Conservation (phyloP, 345 rosid species). For the Anastatica hierochuntica region DNA sequence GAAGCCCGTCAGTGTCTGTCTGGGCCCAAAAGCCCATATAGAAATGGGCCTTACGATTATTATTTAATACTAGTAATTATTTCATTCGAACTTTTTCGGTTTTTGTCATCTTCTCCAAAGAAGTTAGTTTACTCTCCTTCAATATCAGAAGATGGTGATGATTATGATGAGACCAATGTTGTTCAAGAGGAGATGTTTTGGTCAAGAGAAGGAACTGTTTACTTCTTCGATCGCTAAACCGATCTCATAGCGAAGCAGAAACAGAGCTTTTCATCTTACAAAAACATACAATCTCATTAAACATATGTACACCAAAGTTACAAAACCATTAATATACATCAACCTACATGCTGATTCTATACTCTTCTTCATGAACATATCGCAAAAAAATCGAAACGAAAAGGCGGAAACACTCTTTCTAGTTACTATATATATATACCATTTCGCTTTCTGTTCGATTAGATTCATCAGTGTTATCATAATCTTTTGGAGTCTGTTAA, state of each 20-base stretch:
- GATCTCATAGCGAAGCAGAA: slow-evolving; percentile 11
- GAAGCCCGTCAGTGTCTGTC: no score
- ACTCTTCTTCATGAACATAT: slow-evolving; percentile 9
- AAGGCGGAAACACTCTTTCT: slow-evolving; percentile 11
- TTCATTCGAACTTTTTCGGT: no score
- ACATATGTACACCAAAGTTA: slow-evolving; percentile 27
- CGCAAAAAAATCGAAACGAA: neutral
- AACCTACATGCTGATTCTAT: slow-evolving; percentile 16
- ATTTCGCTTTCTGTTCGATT: slow-evolving; percentile 11
- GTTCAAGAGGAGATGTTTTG: no score
- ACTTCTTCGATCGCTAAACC: neutral
- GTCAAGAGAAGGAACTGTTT: no score
- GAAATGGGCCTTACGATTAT: no score
- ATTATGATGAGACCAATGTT: no score
- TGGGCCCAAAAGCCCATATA: no score
- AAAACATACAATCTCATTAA: slow-evolving; percentile 17
- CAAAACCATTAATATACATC: slow-evolving; percentile 8
- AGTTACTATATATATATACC: slow-evolving; percentile 14
- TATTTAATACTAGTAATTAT: no score
- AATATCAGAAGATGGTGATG: no score
- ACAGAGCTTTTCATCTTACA: slow-evolving; percentile 14
- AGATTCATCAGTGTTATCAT: slow-evolving; percentile 19
- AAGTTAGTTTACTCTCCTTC: no score
- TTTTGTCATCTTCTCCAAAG: no score
- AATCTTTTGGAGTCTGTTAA: slow-evolving; percentile 32